Evolutionary conservation across 2,329 filamentous ascomycete genomes (phyloP).

Genomic region (Trichoderma sp.): DNA sequence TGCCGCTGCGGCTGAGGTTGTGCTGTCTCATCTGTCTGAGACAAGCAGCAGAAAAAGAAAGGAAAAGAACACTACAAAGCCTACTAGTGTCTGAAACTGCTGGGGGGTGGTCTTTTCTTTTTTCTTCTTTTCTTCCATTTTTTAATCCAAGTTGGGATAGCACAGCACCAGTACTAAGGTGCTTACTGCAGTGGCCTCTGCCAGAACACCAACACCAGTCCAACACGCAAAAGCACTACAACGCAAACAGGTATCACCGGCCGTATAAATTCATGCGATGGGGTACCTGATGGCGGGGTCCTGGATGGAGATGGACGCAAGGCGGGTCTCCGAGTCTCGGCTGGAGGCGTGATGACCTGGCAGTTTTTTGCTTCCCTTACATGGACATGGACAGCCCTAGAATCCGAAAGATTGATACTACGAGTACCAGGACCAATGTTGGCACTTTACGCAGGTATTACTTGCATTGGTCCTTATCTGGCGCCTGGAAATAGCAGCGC

Average conservation of each 20-base stretch:
- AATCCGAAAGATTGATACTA: background rate
- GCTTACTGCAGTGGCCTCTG: background rate
- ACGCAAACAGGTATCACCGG: background rate
- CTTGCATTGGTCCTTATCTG: background rate
- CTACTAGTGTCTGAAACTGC: background rate
- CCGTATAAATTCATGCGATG: background rate
- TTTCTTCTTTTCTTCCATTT: background rate
- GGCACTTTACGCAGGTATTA: background rate
- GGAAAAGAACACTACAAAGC: background rate
- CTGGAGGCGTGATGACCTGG: slow-evolving; percentile 9
- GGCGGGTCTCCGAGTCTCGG: slow-evolving; percentile 5
- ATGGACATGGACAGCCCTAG: background rate
- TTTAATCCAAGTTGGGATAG: background rate
- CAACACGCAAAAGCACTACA: background rate
- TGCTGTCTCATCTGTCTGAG: background rate
- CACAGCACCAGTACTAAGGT: background rate
- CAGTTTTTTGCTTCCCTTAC: background rate
- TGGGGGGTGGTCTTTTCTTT: background rate
- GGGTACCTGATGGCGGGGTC: background rate
- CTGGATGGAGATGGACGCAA: background rate
- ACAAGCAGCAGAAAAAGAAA: background rate
- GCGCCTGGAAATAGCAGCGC: background rate
- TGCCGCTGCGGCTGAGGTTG: background rate
- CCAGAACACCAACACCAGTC: background rate
- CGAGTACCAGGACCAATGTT: background rate